These are phyloP conservation scores for Dendrobium officinale DNA, from an alignment of 106 monocot species.

Conservation along the genomic window DNA sequence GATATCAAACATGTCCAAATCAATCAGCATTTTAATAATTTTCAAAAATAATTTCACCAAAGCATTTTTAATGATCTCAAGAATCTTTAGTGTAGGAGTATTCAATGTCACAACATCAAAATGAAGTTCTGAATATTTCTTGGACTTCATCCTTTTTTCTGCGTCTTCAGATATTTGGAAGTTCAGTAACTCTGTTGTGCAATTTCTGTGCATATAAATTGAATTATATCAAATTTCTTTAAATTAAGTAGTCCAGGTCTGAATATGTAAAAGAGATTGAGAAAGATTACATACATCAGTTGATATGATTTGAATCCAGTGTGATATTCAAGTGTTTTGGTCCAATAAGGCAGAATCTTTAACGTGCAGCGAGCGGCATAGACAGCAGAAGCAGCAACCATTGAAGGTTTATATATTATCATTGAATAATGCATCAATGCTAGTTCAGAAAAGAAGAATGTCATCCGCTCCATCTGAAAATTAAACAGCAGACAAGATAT, in stretches of 20 bases:
- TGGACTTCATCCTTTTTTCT: constrained; percentile 27
- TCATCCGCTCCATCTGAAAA: constrained; percentile 21
- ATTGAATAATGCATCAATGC: constrained; percentile 29
- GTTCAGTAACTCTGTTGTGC: constrained; percentile 11
- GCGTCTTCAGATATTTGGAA: constrained; percentile 15
- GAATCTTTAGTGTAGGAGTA: constrained; percentile 6
- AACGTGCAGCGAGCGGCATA: constrained; percentile 38
- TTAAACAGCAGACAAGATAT: background rate
- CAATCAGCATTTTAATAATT: too few relatives aligned
- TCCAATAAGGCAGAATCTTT: constrained; percentile 32
- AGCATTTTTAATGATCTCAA: background rate
- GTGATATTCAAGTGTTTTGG: constrained; percentile 23
- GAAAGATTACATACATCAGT: constrained; percentile 16
- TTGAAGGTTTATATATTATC: constrained; percentile 18
- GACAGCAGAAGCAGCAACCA: constrained; percentile 33
- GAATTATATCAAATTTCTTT: background rate
- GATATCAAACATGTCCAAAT: too few relatives aligned
- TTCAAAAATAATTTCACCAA: too few relatives aligned
- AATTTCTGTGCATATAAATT: constrained; percentile 17
- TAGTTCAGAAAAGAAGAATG: constrained; percentile 38
- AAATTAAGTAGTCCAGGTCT: background rate
- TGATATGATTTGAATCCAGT: constrained; percentile 31
- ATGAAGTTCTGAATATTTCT: background rate
- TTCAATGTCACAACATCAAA: constrained; percentile 23
- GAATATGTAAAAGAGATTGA: background rate